Conservation (phyloP, 116 monocot species). For the Zostera marina region DNA sequence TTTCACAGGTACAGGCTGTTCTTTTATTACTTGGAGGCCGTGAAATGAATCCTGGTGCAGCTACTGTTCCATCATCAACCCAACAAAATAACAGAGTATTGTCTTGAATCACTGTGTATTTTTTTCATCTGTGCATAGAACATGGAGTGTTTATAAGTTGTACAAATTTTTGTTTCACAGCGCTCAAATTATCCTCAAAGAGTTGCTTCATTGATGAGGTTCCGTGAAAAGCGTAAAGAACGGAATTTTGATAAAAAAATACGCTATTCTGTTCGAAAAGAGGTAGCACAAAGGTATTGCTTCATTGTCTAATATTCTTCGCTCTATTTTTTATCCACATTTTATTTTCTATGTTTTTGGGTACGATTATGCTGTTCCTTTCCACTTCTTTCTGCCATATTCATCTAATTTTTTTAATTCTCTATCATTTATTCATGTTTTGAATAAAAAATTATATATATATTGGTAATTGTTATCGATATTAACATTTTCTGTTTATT, state of each 20-base stretch:
- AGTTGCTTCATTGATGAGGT: conserved; percentile 80
- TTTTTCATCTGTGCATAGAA: neutral
- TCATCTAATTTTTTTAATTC: no score
- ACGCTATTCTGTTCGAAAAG: conserved; percentile 68
- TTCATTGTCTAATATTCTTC: no score
- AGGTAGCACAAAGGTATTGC: conserved; percentile 63
- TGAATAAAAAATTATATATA: no score
- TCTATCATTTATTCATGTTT: no score
- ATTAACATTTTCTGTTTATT: no score
- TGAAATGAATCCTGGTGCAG: conserved; percentile 27
- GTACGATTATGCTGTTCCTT: no score
- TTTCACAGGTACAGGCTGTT: conserved; percentile 67
- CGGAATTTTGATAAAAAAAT: conserved; percentile 87
- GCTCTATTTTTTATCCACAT: no score
- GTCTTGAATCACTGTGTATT: neutral
- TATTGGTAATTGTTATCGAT: no score
- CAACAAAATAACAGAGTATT: conserved; percentile 39
- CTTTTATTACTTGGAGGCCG: conserved; percentile 63
- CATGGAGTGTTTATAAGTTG: neutral
- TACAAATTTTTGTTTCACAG: neutral
- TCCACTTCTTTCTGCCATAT: no score
- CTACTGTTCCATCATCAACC: conserved; percentile 30
- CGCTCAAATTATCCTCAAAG: conserved; percentile 57
- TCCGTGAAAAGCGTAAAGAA: conserved; percentile 83
- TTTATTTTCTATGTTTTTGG: no score